Evolutionary conservation across 1,284 basidiomycete species (phyloP), one percentile per base, ranked within the genome.

Genomic region (Apiotrichum montevideense): DNA sequence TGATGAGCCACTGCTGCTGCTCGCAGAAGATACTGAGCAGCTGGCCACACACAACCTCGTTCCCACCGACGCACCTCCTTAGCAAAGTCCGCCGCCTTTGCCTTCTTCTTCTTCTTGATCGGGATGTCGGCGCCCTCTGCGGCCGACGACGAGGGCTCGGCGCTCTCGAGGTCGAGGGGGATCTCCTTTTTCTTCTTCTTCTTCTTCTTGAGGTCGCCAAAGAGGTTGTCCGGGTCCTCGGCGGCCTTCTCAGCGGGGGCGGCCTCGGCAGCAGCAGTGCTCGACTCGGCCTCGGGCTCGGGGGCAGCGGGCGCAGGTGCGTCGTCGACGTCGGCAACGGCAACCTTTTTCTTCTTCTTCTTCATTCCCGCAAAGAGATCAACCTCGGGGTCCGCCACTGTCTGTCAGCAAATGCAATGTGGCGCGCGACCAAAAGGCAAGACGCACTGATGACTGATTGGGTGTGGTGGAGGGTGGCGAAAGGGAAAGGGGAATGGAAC

Each of bases 41-140:
- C 29, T 42, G 13, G 41, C 41, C 10, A 13, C 41, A 42, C 41
- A 29, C 29, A 29, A 29, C 29, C 29, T 29, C 29, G 29, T 29
- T 29, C 29, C 6, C 41, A 15, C 11, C 90, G 76, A 64, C 67
- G 46, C 52, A 67, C 66, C 77, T 94, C 90, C 76, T 91, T 93
- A 80, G 94, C 92, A 68, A 81, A 75, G 61, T 80, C 80, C 48
- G 79, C 76, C 6, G 79, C 77, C 13, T 70, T 68, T 70, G 77
- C 78, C 63, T 78, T 80, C 56, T 71, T 69, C 65, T 79, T 80
- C 72, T 80, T 81, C 77, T 80, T 80, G 63, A 78, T 78, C 59
- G 79, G 79, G 33, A 80, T 58, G 57, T 79, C 78, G n/a, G 43
- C 13, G 75, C 77, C 46, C 76, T 64, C 42, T 63, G 58, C 60